A percentile compares a stretch with the other conserved stretches of the same genome.
Evolutionary conservation across 805 yeast species (phyloP).

Genomic region (Lipomyces sp.): DNA sequence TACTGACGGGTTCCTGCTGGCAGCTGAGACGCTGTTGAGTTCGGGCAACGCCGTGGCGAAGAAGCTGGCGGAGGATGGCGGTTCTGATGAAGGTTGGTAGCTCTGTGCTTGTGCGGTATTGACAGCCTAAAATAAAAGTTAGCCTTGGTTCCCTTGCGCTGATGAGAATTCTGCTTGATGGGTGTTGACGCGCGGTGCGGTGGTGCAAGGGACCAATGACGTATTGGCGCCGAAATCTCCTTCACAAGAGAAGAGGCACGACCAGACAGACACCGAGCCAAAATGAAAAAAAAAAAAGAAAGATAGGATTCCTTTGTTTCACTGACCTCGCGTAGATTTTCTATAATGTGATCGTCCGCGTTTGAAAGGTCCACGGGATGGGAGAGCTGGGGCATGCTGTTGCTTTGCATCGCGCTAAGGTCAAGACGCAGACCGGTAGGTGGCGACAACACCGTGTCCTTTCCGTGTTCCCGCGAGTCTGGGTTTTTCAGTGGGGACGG

Average conservation of each 20-base stretch:
- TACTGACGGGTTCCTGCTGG: not conserved
- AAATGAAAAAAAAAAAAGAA: not conserved
- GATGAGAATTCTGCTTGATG: no score
- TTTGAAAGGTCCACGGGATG: no score
- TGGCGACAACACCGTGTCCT: no score
- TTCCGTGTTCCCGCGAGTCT: no score
- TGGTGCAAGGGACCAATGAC: no score
- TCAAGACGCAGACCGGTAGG: no score
- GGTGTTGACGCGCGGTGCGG: no score
- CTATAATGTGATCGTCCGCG: not conserved
- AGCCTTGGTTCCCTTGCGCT: not conserved
- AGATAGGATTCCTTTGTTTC: not conserved
- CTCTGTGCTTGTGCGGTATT: constrained; percentile 19
- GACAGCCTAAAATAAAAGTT: constrained; percentile 18
- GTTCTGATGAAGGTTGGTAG: constrained; percentile 1
- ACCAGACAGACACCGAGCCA: not conserved
- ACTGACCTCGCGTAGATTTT: constrained; percentile 19
- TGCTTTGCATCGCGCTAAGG: no score
- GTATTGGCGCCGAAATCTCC: no score
- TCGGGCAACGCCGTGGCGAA: not conserved
- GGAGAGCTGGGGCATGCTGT: no score
- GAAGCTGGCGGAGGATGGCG: not conserved
- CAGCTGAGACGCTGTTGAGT: not conserved
- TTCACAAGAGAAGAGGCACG: not conserved
- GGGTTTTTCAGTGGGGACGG: no score